Evolutionary conservation across 2,329 filamentous ascomycete genomes (phyloP).

Genomic region (Botrytis byssoidea): DNA sequence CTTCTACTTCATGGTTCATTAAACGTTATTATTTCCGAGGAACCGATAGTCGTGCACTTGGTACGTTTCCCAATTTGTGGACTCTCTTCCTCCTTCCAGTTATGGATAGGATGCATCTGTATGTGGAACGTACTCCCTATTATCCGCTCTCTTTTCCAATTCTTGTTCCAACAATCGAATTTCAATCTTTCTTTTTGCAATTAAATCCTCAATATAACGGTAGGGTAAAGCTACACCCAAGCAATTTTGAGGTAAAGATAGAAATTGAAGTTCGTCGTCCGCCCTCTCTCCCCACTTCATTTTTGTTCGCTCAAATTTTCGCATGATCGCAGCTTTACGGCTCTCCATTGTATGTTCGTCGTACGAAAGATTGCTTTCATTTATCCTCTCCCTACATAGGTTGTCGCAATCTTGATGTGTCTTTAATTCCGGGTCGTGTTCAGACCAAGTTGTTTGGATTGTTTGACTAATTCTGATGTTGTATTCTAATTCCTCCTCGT

Average conservation of each 20-base stretch:
- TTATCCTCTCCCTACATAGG: background rate
- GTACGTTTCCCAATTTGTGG: too few relatives aligned
- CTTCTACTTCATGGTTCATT: too few relatives aligned
- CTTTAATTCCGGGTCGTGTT: background rate
- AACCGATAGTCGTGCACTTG: too few relatives aligned
- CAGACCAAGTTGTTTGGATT: background rate
- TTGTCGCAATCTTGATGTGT: background rate
- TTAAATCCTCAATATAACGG: background rate
- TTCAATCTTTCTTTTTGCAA: background rate
- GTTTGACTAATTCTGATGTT: background rate
- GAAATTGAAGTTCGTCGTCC: background rate
- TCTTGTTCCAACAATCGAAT: background rate
- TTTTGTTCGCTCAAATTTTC: background rate
- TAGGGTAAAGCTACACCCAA: background rate
- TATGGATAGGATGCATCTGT: too few relatives aligned
- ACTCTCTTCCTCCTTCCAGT: background rate
- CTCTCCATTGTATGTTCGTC: background rate
- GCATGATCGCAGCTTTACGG: background rate
- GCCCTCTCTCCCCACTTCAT: background rate
- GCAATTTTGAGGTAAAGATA: too few relatives aligned
- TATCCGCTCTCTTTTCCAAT: background rate
- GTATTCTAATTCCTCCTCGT: background rate
- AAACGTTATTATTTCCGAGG: too few relatives aligned
- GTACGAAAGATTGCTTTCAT: background rate
- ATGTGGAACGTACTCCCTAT: background rate